phyloP scores from a whole-genome alignment of 2,329 filamentous ascomycete genomes.

The Colletotrichum sansevieriae region DNA sequence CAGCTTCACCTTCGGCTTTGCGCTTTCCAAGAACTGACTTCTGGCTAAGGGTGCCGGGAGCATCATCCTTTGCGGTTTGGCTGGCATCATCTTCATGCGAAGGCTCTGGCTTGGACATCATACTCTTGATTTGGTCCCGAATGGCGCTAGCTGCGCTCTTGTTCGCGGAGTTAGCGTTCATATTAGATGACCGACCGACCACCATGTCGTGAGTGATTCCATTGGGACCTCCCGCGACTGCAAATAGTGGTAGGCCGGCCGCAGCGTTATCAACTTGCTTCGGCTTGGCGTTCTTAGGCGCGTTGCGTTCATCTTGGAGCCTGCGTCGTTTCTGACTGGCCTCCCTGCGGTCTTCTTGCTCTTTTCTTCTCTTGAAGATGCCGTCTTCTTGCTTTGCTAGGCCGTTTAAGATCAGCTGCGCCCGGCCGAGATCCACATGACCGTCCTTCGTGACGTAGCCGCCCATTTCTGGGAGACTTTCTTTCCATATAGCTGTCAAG shows the following conservation, averaged over 20 bases:
- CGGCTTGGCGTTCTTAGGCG: conserved; percentile 29
- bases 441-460: conserved; percentile 98
- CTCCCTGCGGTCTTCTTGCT: conserved; percentile 86
- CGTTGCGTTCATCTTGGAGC: conserved; percentile 70
- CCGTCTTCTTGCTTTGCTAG: conserved; percentile 93
- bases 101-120: conserved; percentile 46
- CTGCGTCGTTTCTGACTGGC: conserved; percentile 84
- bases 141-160: conserved; percentile 93
- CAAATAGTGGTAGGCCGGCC: conserved; percentile 41
- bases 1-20: conserved; percentile 77
- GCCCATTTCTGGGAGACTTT: conserved; percentile 90
- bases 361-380: conserved; percentile 90
- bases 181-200: conserved; percentile 56
- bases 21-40: conserved; percentile 77
- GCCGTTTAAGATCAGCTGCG: conserved; percentile 88
- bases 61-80: conserved; percentile 44
- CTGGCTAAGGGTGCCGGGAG: conserved; percentile 45
- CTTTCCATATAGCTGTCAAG: conserved; percentile 95
- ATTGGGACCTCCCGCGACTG: conserved; percentile 61
- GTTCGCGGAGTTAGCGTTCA: conserved; percentile 82
- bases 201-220: conserved; percentile 86
- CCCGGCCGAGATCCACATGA: conserved; percentile 86
- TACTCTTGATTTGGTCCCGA: conserved; percentile 80
- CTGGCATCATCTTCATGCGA: conserved; percentile 33
- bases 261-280: conserved; percentile 44